Conservation (phyloP, 371 early-diverging fungal genomes). For the Mortierella sp. region DNA sequence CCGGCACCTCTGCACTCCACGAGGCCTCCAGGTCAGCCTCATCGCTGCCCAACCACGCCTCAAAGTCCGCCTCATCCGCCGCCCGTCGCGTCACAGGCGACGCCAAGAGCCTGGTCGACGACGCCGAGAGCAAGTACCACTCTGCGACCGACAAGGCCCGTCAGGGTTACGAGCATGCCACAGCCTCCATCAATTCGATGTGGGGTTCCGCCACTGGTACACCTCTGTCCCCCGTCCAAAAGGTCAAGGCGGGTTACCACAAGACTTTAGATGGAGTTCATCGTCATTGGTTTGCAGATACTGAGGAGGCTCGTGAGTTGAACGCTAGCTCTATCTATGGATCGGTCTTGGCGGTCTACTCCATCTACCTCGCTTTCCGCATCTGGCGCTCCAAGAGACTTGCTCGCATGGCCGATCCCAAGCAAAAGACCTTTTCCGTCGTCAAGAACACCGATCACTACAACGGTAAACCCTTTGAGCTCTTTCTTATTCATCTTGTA, state of each 20-base stretch:
- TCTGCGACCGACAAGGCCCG: conserved; percentile 36
- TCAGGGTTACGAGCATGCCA: conserved; percentile 37
- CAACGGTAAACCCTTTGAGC: conserved; percentile 8
- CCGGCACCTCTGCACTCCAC: conserved; percentile 16
- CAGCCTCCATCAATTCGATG: conserved; percentile 36
- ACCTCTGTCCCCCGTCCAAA: conserved; percentile 14
- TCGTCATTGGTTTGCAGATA: conserved; percentile 16
- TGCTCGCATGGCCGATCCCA: conserved; percentile 26
- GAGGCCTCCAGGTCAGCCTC: conserved; percentile 41
- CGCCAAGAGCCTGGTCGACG: conserved; percentile 27
- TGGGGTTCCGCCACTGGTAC: conserved; percentile 34
- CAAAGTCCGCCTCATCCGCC: conserved; percentile 26
- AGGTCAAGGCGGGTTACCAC: conserved; percentile 27
- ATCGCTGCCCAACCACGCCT: conserved; percentile 18
- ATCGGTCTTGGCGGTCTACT: conserved; percentile 27
- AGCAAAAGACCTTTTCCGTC: conserved; percentile 19
- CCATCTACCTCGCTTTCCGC: conserved; percentile 31
- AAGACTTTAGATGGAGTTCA: conserved; percentile 26
- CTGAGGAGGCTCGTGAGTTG: neutral
- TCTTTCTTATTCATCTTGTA: neutral
- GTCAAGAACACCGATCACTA: conserved; percentile 4
- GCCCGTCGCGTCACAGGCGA: conserved; percentile 22
- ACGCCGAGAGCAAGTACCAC: conserved; percentile 27
- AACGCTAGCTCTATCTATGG: conserved; percentile 43
- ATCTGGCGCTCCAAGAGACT: conserved; percentile 31